Evolutionary conservation across 106 monocot genomes (phyloP).

Genomic region (Apostasia shenzhenica): DNA sequence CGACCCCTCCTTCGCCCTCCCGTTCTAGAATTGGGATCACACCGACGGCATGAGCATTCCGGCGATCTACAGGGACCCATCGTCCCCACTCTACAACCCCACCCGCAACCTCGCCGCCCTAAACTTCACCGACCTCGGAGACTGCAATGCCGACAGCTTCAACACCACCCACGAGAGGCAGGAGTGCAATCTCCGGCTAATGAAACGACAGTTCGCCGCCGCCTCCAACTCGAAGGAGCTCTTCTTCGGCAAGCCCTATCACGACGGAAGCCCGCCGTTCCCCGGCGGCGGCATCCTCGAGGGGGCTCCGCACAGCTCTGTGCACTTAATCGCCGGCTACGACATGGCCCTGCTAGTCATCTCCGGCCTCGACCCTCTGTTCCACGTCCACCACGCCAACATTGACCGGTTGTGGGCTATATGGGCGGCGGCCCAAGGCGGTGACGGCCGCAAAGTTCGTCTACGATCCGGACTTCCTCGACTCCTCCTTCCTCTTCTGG

Average conservation of each 20-base stretch:
- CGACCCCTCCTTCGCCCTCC: no score
- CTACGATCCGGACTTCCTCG: not conserved
- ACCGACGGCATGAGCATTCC: no score
- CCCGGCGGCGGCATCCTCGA: constrained; percentile 8
- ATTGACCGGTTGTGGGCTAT: constrained; percentile 7
- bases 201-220: no score
- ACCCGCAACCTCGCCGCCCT: not conserved
- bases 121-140: constrained; percentile 1
- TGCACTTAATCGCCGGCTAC: constrained; percentile 3
- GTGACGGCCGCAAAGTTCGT: not conserved
- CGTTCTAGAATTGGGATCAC: no score
- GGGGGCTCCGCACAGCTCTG: not conserved
- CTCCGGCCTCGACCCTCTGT: constrained; percentile 6
- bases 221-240: constrained; percentile 8
- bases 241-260: constrained; percentile 13
- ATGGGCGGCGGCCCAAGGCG: not conserved
- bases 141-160: not conserved
- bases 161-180: no score
- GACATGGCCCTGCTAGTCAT: constrained; percentile 13
- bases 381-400: constrained; percentile 9
- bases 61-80: no score
- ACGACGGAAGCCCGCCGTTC: not conserved
- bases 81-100: constrained; percentile 1
- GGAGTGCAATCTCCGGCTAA: not conserved
- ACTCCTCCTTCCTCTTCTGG: not conserved